Conservation (phyloP, 1,284 basidiomycete genomes). For the Vanrija sp. region DNA sequence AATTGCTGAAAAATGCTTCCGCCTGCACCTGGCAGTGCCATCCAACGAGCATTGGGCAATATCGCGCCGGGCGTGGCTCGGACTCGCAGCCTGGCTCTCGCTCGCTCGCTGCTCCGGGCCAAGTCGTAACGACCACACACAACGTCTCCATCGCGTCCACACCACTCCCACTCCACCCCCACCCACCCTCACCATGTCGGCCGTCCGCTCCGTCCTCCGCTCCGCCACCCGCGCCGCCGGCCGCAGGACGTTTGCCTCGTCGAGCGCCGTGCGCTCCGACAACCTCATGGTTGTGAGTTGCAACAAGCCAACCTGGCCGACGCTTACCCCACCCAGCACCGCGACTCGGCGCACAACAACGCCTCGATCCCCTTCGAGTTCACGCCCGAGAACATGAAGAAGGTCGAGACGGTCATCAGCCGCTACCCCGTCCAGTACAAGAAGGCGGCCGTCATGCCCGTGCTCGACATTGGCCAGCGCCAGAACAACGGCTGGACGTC, state of each 20-base stretch:
- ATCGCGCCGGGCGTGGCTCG: background rate
- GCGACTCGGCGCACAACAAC: slow-evolving; percentile 90
- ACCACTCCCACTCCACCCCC: background rate
- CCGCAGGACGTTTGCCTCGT: slow-evolving; percentile 53
- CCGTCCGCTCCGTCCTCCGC: slow-evolving; percentile 34
- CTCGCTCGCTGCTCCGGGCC: no score
- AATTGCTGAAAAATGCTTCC: background rate
- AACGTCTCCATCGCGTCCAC: background rate
- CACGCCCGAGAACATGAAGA: slow-evolving; percentile 71
- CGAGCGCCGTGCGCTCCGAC: slow-evolving; percentile 55
- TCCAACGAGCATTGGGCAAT: slow-evolving; percentile 13
- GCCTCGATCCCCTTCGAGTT: slow-evolving; percentile 91
- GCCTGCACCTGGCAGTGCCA: background rate
- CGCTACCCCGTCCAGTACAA: slow-evolving; percentile 96
- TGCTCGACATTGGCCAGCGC: slow-evolving; percentile 92
- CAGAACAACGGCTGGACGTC: slow-evolving; percentile 99
- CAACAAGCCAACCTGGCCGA: no score
- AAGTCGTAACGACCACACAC: no score
- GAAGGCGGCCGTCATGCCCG: slow-evolving; percentile 94
- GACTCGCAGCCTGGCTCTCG: no score
- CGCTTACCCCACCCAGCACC: slow-evolving; percentile 64
- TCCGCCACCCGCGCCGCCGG: slow-evolving; percentile 18
- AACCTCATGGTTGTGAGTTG: slow-evolving; percentile 59
- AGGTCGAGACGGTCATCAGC: slow-evolving; percentile 82
- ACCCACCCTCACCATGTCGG: slow-evolving; percentile 28